A percentile compares a stretch with the other conserved stretches of the same genome.
These are phyloP conservation scores for Penicillium cataractarum DNA, from an alignment of 495 filamentous ascomycete species.

Conservation along the genomic window DNA sequence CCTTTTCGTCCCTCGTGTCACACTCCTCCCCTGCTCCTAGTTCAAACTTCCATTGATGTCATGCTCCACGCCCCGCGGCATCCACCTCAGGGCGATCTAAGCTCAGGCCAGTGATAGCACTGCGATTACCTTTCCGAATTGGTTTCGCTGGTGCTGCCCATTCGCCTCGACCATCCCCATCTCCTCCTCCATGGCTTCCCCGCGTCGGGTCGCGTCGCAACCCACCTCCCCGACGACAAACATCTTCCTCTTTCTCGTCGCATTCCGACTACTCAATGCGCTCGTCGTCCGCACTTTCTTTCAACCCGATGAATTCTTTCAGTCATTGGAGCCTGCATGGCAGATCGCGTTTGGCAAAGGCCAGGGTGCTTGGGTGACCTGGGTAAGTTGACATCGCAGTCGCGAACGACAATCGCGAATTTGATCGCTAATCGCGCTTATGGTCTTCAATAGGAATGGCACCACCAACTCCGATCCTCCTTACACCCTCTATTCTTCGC, in stretches of 20 bases:
- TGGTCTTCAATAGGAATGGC: slow-evolving; percentile 71
- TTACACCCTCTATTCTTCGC: slow-evolving; percentile 87
- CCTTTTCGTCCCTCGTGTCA: neutral
- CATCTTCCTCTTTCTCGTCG: slow-evolving; percentile 66
- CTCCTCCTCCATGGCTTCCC: slow-evolving; percentile 19
- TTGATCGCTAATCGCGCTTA: slow-evolving; percentile 13
- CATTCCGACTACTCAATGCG: slow-evolving; percentile 84
- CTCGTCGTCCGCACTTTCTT: slow-evolving; percentile 89
- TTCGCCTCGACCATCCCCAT: slow-evolving; percentile 9
- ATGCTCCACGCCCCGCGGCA: slow-evolving; percentile 13
- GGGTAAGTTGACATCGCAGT: slow-evolving; percentile 61
- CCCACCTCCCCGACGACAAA: slow-evolving; percentile 22
- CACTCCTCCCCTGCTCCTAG: neutral
- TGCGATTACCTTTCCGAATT: neutral
- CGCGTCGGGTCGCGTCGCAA: slow-evolving; percentile 31
- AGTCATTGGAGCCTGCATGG: slow-evolving; percentile 96
- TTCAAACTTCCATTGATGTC: slow-evolving; percentile 11
- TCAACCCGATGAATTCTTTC: slow-evolving; percentile 99
- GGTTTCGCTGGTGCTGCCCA: slow-evolving; percentile 1
- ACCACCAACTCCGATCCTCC: slow-evolving; percentile 86
- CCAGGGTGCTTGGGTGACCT: slow-evolving; percentile 91
- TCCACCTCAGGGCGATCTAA: slow-evolving; percentile 15
- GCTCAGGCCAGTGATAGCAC: slow-evolving; percentile 1
- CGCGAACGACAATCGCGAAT: slow-evolving; percentile 1
- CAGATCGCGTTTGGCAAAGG: slow-evolving; percentile 76